A percentile compares a stretch with the other conserved stretches of the same genome.
These are phyloP conservation scores for Vitis hybrid DNA, from an alignment of 177 flowering plant species.

Conservation along the genomic window DNA sequence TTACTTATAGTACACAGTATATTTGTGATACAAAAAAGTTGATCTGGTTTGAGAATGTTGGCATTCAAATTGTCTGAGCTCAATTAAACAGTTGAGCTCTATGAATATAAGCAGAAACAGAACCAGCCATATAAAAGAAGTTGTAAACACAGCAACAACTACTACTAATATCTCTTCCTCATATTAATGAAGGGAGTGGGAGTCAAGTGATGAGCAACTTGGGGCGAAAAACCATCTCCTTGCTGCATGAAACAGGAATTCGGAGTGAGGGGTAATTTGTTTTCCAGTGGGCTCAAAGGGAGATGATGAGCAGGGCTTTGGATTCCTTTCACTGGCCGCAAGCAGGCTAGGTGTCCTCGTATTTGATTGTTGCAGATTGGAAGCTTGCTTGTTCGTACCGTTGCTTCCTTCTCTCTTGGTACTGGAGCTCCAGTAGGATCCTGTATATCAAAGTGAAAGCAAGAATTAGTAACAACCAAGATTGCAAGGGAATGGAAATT, in stretches of 20 bases:
- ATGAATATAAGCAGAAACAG: constrained; percentile 5
- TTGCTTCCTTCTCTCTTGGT: constrained; percentile 53
- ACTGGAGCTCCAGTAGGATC: constrained; percentile 71
- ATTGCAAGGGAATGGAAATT: no score
- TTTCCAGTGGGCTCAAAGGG: constrained; percentile 52
- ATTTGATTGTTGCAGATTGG: constrained; percentile 56
- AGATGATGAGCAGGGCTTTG: constrained; percentile 34
- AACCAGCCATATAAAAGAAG: neutral
- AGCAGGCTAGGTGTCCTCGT: constrained; percentile 53
- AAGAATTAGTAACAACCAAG: neutral
- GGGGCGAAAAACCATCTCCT: constrained; percentile 40
- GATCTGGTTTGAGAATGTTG: no score
- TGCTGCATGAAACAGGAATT: constrained; percentile 18
- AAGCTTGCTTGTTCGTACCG: constrained; percentile 42
- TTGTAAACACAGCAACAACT: neutral
- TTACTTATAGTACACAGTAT: no score
- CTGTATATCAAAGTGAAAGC: constrained; percentile 23
- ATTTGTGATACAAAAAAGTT: no score
- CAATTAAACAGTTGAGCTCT: no score
- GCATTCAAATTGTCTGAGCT: no score
- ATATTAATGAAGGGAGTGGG: constrained; percentile 41
- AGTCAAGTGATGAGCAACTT: constrained; percentile 28
- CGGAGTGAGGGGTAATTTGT: constrained; percentile 39
- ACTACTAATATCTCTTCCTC: constrained; percentile 7
- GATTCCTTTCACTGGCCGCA: constrained; percentile 40